Base-by-base conservation (phyloP, 495 filamentous ascomycete species). In the Lophium mytilinum region DNA sequence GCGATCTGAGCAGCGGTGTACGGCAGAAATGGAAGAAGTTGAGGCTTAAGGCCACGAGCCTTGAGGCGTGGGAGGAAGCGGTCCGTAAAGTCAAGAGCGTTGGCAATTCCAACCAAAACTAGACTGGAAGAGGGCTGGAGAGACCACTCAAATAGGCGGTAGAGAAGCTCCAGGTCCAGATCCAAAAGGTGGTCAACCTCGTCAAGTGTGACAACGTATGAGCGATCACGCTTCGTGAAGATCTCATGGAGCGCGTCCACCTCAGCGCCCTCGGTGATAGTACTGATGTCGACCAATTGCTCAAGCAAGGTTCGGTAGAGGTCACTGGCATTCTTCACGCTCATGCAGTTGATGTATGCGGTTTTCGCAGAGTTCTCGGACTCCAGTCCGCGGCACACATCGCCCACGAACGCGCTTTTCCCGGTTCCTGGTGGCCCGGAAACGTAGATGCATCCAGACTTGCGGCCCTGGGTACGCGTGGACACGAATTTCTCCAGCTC, bases 401-500 rank as follows among this genome's bases (percentile, higher is more conserved):
- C 86, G 53, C 83, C 80, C 50, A 96, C 81, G 71, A 96, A 81
- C 4, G 93, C 94, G 69, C 90, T 96, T 72, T 99, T 99, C 7
- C 93, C 93, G 4, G 94, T 97, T 0, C 93, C 93, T 1, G 93
- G 93, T 33, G 93, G 93, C 0, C 93, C 93, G 62, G 90, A 96
- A 61, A 99, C 83, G 67, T 99, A 99, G 37, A 95, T 77, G 67
- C 90, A 95, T n/a, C 90, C 89, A 48, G 87, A 85, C 17, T 79
- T 78, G 9, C 75, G 75, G 14, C 78, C 68, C 10, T 77, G 71
- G 9, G 85, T 71, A 57, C 85, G 81, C 39, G 80, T 76, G 37
- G 79, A 71, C 40, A 99, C 76, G 60, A 97, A 96, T 0, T 62
- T 62, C 4, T 73, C 69, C 19, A 99, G 72, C 52, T 91, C 83